Evolutionary conservation across 495 filamentous ascomycete species (phyloP).

Genomic region (Penicillium steckii): DNA sequence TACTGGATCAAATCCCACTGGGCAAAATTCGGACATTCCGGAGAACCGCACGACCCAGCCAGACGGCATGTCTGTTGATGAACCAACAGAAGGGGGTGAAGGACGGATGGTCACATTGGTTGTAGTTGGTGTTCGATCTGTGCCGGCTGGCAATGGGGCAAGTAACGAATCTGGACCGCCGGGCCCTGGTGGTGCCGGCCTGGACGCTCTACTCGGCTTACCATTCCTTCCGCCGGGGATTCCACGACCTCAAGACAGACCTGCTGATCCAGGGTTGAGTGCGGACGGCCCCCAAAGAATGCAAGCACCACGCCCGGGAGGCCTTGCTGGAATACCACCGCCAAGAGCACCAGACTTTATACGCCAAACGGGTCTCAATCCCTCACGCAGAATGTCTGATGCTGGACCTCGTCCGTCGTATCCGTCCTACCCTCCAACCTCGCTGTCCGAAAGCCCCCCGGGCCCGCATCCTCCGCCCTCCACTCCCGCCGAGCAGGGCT

Average conservation of each 20-base stretch:
- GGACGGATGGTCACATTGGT: slow-evolving; percentile 66
- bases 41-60: slow-evolving; percentile 13
- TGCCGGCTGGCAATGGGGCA: slow-evolving; percentile 52
- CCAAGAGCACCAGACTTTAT: slow-evolving; percentile 47
- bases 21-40: slow-evolving; percentile 15
- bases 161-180: slow-evolving; percentile 45
- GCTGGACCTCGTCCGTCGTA: slow-evolving; percentile 23
- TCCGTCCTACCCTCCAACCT: slow-evolving; percentile 35
- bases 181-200: slow-evolving; percentile 35
- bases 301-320: slow-evolving; percentile 45
- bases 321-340: slow-evolving; percentile 43
- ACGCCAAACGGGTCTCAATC: slow-evolving; percentile 36
- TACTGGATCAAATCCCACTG: slow-evolving; percentile 16
- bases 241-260: slow-evolving; percentile 36
- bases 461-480: slow-evolving; percentile 67
- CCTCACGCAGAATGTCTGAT: slow-evolving; percentile 40
- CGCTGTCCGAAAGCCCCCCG: slow-evolving; percentile 55
- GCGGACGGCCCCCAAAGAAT: slow-evolving; percentile 50
- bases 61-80: slow-evolving; percentile 42
- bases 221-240: slow-evolving; percentile 61
- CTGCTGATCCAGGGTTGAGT: slow-evolving; percentile 33
- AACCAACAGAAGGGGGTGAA: slow-evolving; percentile 49
- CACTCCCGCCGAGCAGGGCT: slow-evolving; percentile 62
- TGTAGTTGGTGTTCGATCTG: slow-evolving; percentile 71
- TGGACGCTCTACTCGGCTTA: slow-evolving; percentile 49